Evolutionary conservation across 139 green algal genomes (phyloP).

Genomic region (Protoeuglena noctilucae): DNA sequence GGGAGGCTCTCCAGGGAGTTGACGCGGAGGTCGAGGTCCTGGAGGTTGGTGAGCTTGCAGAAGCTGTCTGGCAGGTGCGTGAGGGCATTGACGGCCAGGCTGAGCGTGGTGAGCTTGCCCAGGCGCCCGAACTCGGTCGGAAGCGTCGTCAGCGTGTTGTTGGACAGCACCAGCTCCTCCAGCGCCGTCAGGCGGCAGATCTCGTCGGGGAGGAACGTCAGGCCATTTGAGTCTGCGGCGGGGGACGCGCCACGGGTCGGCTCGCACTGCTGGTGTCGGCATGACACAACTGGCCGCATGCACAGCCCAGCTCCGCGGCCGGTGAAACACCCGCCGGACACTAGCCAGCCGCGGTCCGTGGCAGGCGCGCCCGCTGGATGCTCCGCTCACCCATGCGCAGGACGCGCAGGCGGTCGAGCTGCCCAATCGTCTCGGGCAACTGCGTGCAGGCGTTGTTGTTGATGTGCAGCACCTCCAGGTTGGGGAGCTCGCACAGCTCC

Average conservation of each 20-base stretch:
- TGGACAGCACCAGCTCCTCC: conserved; percentile 5
- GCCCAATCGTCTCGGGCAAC: neutral
- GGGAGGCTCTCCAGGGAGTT: conserved; percentile 5
- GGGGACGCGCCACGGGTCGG: too few relatives aligned
- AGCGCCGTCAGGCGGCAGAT: neutral
- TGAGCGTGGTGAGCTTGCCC: conserved; percentile 10
- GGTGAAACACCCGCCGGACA: too few relatives aligned
- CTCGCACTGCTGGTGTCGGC: too few relatives aligned
- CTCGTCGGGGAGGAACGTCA: neutral
- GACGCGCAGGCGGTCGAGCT: neutral
- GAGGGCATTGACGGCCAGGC: neutral
- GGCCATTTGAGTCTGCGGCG: neutral
- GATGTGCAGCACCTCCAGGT: conserved; percentile 4
- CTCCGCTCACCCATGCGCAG: too few relatives aligned
- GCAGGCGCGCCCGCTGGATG: too few relatives aligned
- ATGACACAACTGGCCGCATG: too few relatives aligned
- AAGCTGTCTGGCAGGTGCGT: neutral
- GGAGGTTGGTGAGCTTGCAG: neutral
- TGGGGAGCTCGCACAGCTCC: neutral
- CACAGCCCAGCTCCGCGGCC: too few relatives aligned
- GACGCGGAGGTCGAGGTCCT: conserved; percentile 5
- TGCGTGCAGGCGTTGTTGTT: neutral
- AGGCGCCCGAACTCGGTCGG: conserved; percentile 18
- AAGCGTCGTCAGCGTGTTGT: conserved; percentile 10
- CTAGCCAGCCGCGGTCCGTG: too few relatives aligned